Base-by-base conservation (phyloP, 164 flowering plant species). In the Magnolia officinalis region DNA sequence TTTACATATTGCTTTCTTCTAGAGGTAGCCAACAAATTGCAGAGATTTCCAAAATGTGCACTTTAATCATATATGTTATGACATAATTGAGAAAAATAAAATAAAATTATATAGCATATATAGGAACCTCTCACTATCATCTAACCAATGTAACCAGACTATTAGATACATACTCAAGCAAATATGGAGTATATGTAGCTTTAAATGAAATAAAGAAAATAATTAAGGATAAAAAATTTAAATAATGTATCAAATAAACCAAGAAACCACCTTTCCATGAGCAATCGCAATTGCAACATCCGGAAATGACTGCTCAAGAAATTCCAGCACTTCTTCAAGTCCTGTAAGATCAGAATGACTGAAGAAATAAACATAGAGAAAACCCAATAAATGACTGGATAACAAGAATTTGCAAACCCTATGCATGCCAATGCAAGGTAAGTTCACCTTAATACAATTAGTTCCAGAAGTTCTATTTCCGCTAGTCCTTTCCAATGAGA, bases 221-320 rank as follows among this genome's bases (percentile, higher is more conserved):
- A 21, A 66, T 24, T 24, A 66, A 24, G 24, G 69, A 26, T 16
- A 55, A 55, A 37, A 3, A 3, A 55, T 55, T 55, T 5, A 4
- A 37, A 69, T 19, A 1, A 50, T 49, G 51, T 16, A 18, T 2
- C 10, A 50, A 19, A 9, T 51, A 50, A 59, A 37, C 45, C 45
- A 24, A 76, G 73, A 16, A 58, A n/a, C 31, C 81, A 93, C 99
- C 96, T 96, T 87, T 71, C 99, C 98, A 84, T 96, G 99, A 26
- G 99, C 99, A 72, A 96, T 85, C 50, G 97, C 97, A 78, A 96
- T 90, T 71, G 89, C 87, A 82, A 88, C 85, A 83, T 86, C 73
- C 71, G 95, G 91, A 84, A 94, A 92, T 79, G 96, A 85, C 59
- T 79, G 76, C 75, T 83, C 82, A 76, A 96, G 94, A 85, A 92